Evolutionary conservation across 2,329 filamentous ascomycete species (phyloP), one percentile per base, ranked within the genome.

Genomic region (Pseudogymnoascus sp.): DNA sequence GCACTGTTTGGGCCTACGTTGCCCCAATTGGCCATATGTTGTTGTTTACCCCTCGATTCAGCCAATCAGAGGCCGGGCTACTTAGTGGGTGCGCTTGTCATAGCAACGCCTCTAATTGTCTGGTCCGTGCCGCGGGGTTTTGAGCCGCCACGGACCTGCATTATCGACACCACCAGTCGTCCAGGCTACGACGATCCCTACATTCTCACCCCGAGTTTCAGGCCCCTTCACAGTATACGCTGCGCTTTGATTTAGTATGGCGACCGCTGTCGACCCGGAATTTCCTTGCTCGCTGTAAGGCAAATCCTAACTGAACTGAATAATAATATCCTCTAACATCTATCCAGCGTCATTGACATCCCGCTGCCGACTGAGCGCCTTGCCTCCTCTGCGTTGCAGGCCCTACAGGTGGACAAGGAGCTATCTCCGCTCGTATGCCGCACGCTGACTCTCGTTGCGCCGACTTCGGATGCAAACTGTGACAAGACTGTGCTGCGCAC

Each of bases 361-460:
- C 92, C 94, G 45, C 88, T 97, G 70, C 92, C 92, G 18, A 89
- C 85, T 38, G 72, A 84, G 34, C 86, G 89, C 63, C 84, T 96
- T 52, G 91, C 92, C 58, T 80, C 79, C 52, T 84, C 88, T 55
- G 91, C 92, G 41, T 80, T 89, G 34, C 81, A 82, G 66, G 83
- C 90, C 37, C 80, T 97, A 41, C 79, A 85, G 61, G 92, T 97
- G 66, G 94, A 99, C 74, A 81, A 85, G 63, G 94, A 99, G 72
- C 81, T 97, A 57, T 97, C 92, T 1, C 83, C 88, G 12, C 82
- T 94, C 9, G 92, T 97, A 60, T 81, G 79, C 48, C 85, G 92
- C 61, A 77, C 80, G 1, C 86, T 96, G 65, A 77, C 79, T 38
- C 77, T 90, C 57, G 73, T 75, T 26, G 52, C 70, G n/a, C 61